Percentiles rank a stretch among this genome's conserved stretches.
phyloP scores from a whole-genome alignment of 306 rosid species.

The Trichosanthes truncata region DNA sequence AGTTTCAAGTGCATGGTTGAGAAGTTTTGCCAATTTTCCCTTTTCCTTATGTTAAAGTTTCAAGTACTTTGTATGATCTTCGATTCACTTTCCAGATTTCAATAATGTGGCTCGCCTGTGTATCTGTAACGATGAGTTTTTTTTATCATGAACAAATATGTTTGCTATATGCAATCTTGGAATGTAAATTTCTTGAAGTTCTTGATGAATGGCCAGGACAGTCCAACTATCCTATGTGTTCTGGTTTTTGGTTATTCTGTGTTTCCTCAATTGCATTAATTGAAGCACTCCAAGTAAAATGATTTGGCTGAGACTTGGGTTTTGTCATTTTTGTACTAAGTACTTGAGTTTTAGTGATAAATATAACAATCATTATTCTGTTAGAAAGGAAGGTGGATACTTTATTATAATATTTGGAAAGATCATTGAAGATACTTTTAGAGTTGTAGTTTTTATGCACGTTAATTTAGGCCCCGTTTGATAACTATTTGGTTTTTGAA shows the following conservation, averaged over 20 bases:
- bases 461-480: not conserved
- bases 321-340: not conserved
- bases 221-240: not conserved
- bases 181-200: not conserved
- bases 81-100: not conserved
- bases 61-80: not conserved
- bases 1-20: not conserved
- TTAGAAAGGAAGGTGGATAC: not conserved
- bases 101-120: not conserved
- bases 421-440: not conserved
- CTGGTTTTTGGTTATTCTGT: not conserved
- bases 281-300: not conserved
- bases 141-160: not conserved
- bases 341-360: not conserved
- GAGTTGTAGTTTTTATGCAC: not conserved
- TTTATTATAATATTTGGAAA: not conserved
- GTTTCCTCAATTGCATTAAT: not conserved
- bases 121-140: not conserved
- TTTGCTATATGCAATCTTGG: too few relatives aligned
- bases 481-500: too few relatives aligned
- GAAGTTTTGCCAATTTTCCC: not conserved
- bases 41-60: not conserved
- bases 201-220: not conserved
- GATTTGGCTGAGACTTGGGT: not conserved
- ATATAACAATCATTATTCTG: not conserved